Evolutionary conservation across 306 rosid genomes (phyloP), one percentile per base, ranked within the genome.

Genomic region (Spatholobus suberectus): DNA sequence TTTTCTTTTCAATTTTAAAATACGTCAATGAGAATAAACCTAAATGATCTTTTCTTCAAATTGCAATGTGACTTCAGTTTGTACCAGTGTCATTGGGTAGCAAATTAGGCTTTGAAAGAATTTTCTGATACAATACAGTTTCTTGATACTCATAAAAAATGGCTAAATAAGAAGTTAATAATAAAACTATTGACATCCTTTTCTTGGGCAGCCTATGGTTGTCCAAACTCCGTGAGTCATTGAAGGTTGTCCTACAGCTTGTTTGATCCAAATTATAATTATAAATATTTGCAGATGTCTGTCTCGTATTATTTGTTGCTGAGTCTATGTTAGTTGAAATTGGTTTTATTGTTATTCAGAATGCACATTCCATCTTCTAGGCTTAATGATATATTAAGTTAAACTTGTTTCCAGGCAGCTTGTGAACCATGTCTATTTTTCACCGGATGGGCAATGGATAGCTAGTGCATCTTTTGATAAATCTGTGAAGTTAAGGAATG

Each of bases 371-470:
- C 51, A 26, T 70, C 59, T 78, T 68, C 21, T 68, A 55, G 29
- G 81, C 57, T 61, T 67, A 63, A 40, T 66, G 65, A n/a, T n/a
- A n/a, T n/a, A 46, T 63, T 23, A 80, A 38, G 10, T 61, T 80
- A 27, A 35, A 75, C 47, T 55, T 83, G 46, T 81, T 76, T 76
- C 35, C 79, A 66, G 76, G 76, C 91, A 95, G 97, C 91, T 89
- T 57, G 98, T 93, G 78, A 95, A 93, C 84, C 94, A 95, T 76
- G 97, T 95, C 43, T 88, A 85, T 83, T 95, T 95, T 85, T 95
- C 98, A n/a, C 98, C 98, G 71, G 98, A 95, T 76, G 98, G 98
- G 24, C 96, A 91, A 90, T 94, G 98, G 97, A 78, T 94, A 59
- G 96, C 98, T 24, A 94, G 97, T 84, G 96, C 94, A 58, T 94